These are phyloP conservation scores for Xylaria sp. DNA, from an alignment of 2,329 filamentous ascomycete genomes.

Conservation along the genomic window DNA sequence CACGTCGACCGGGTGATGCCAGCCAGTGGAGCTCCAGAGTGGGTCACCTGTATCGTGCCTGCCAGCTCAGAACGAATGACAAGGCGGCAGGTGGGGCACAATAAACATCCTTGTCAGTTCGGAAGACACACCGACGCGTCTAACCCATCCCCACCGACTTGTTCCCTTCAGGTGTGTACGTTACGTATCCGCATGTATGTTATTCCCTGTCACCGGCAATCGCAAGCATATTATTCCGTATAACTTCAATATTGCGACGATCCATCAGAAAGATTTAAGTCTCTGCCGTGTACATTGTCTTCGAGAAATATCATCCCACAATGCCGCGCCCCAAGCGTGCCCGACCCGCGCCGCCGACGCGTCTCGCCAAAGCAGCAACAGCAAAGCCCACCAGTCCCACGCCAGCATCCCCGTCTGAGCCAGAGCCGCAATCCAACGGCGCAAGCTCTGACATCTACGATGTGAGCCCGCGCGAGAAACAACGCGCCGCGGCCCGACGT, in stretches of 20 bases:
- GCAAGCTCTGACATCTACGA: constrained; percentile 31
- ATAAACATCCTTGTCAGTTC: constrained; percentile 18
- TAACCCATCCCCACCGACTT: constrained; percentile 12
- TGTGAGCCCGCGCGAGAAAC: constrained; percentile 32
- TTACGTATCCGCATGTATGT: constrained; percentile 1
- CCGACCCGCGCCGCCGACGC: constrained; percentile 26
- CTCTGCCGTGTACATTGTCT: neutral
- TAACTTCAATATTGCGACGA: neutral
- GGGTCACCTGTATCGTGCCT: no score
- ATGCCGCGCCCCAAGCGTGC: constrained; percentile 31
- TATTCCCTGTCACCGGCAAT: neutral
- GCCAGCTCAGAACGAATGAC: neutral
- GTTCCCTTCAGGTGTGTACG: constrained; percentile 1
- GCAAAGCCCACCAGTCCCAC: constrained; percentile 10
- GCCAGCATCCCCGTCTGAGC: constrained; percentile 9
- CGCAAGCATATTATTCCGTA: constrained; percentile 1
- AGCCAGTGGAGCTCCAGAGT: neutral
- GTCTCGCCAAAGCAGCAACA: constrained; percentile 24
- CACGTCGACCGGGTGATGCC: no score
- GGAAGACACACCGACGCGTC: neutral
- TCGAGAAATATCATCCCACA: neutral
- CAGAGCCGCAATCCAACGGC: constrained; percentile 1
- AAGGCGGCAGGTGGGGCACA: neutral
- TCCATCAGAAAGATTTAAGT: neutral
- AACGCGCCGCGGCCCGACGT: constrained; percentile 23